Evolutionary conservation across 2,329 filamentous ascomycete genomes (phyloP).

Genomic region (Tolypocladium capitatum): DNA sequence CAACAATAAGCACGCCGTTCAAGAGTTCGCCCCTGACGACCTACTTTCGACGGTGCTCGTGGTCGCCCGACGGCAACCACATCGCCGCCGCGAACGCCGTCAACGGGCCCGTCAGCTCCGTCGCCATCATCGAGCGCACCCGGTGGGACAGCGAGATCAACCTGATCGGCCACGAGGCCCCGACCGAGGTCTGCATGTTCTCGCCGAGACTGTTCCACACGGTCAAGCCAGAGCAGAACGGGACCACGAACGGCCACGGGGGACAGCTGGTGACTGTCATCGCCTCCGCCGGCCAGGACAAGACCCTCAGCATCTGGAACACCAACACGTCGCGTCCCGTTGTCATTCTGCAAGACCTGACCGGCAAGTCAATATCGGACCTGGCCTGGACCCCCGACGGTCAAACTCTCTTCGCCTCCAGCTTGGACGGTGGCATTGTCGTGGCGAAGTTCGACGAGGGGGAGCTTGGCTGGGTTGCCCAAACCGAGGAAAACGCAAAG

Average conservation of each 20-base stretch:
- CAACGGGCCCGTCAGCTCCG: slow-evolving; percentile 92
- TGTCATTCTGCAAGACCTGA: slow-evolving; percentile 78
- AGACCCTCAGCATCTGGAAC: slow-evolving; percentile 93
- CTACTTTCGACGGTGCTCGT: slow-evolving; percentile 91
- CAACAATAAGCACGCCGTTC: slow-evolving; percentile 81
- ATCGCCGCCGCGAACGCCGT: slow-evolving; percentile 95
- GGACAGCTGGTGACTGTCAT: slow-evolving; percentile 72
- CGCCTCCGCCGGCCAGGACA: slow-evolving; percentile 92
- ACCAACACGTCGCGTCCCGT: slow-evolving; percentile 88
- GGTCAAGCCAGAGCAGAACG: slow-evolving; percentile 46
- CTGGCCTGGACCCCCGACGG: slow-evolving; percentile 90
- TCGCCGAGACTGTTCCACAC: slow-evolving; percentile 80
- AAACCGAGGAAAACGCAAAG: slow-evolving; percentile 80
- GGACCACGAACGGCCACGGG: slow-evolving; percentile 26
- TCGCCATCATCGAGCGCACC: slow-evolving; percentile 86
- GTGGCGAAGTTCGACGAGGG: slow-evolving; percentile 70
- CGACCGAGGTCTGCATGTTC: slow-evolving; percentile 94
- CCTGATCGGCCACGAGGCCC: slow-evolving; percentile 90
- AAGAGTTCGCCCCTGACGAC: slow-evolving; percentile 86
- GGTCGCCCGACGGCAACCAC: slow-evolving; percentile 94
- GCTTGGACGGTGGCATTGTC: slow-evolving; percentile 79
- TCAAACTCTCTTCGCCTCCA: slow-evolving; percentile 71
- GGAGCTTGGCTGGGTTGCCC: slow-evolving; percentile 81
- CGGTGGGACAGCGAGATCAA: slow-evolving; percentile 96
- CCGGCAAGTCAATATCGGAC: slow-evolving; percentile 86